A percentile compares a stretch with the other conserved stretches of the same genome.
These are phyloP conservation scores for Trametes villosa DNA, from an alignment of 768 basidiomycete species.

Conservation along the genomic window DNA sequence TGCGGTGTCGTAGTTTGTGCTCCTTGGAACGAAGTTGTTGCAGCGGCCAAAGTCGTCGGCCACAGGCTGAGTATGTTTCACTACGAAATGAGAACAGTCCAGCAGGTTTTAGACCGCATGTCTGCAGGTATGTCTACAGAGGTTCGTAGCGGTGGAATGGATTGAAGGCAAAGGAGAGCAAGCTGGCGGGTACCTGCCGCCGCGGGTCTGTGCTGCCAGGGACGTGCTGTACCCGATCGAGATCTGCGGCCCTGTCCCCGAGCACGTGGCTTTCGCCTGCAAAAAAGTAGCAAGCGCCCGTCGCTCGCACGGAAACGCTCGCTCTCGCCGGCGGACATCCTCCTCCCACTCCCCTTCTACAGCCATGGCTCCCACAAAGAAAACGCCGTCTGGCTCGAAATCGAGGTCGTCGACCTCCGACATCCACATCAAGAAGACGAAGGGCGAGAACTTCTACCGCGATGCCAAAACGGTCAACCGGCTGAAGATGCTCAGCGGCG, in stretches of 20 bases:
- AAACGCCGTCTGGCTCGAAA: slow-evolving; percentile 26
- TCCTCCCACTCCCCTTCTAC: background rate
- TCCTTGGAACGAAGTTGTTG: too few relatives aligned
- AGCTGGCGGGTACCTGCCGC: too few relatives aligned
- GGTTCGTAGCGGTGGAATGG: too few relatives aligned
- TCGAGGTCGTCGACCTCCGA: slow-evolving; percentile 42
- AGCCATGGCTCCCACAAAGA: slow-evolving; percentile 41
- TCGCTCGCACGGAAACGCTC: background rate
- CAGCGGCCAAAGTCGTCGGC: too few relatives aligned
- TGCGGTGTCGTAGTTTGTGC: too few relatives aligned
- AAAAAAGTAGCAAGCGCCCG: slow-evolving; percentile 13
- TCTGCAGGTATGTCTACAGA: too few relatives aligned
- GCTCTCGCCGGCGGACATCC: background rate
- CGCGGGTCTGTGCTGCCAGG: background rate
- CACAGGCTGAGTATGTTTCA: too few relatives aligned
- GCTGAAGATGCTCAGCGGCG: slow-evolving; percentile 92
- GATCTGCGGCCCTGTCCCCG: background rate
- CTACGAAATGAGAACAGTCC: too few relatives aligned
- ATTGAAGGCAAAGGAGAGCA: too few relatives aligned
- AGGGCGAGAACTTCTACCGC: slow-evolving; percentile 98
- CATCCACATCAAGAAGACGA: slow-evolving; percentile 66
- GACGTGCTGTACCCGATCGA: background rate
- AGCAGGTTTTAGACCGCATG: too few relatives aligned
- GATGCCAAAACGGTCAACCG: slow-evolving; percentile 86
- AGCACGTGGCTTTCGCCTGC: slow-evolving; percentile 5